Evolutionary conservation across 345 rosid genomes (phyloP).

Genomic region (Erucastrum elatum): DNA sequence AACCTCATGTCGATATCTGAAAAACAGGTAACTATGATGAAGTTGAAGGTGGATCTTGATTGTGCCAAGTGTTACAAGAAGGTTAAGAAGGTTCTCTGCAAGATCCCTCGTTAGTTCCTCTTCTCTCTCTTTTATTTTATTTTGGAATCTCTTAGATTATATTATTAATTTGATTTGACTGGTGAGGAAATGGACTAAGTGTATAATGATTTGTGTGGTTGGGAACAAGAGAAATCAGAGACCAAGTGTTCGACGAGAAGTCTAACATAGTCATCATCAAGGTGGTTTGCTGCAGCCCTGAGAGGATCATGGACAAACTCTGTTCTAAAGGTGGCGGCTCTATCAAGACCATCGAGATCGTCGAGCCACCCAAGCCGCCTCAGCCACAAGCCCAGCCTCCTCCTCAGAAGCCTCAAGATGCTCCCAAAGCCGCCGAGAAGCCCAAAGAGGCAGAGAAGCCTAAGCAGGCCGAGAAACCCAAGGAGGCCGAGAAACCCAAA

Average conservation of each 20-base stretch:
- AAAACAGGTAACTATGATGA: constrained; percentile 64
- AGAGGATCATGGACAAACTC: constrained; percentile 58
- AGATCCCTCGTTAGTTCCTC: constrained; percentile 65
- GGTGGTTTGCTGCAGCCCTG: constrained; percentile 80
- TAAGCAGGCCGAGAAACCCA: background rate
- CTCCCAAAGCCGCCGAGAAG: constrained; percentile 14
- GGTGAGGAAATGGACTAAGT: constrained; percentile 42
- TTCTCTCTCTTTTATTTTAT: background rate
- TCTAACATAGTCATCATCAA: constrained; percentile 60
- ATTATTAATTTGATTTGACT: background rate
- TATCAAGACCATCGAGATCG: constrained; percentile 57
- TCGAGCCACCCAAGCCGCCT: constrained; percentile 36
- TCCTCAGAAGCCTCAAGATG: constrained; percentile 18
- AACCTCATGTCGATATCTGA: background rate
- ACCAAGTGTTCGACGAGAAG: constrained; percentile 68
- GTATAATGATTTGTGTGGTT: constrained; percentile 38
- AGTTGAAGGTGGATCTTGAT: constrained; percentile 67
- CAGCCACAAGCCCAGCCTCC: constrained; percentile 14
- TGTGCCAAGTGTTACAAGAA: constrained; percentile 67
- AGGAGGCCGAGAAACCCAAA: background rate
- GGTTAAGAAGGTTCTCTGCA: constrained; percentile 70
- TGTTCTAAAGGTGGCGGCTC: constrained; percentile 55
- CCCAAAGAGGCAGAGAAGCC: constrained; percentile 4
- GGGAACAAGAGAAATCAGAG: constrained; percentile 67
- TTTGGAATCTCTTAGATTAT: background rate